These are phyloP conservation scores for Sugiyamaella floridensis DNA, from an alignment of 805 yeast species.

Conservation along the genomic window DNA sequence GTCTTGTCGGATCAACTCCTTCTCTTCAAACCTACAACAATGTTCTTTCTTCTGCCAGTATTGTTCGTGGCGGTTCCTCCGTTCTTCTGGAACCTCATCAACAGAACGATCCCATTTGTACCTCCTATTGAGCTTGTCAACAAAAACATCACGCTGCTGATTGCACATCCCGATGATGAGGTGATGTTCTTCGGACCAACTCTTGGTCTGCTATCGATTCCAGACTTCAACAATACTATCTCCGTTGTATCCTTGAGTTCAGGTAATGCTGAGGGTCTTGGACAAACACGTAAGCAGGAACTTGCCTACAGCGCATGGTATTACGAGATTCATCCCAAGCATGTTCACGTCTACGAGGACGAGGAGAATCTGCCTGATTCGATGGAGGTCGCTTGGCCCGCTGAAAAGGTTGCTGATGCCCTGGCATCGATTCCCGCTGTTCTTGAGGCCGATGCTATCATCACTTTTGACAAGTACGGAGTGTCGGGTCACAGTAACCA, in stretches of 20 bases:
- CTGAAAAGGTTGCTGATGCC: conserved; percentile 34
- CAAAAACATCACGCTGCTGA: conserved; percentile 38
- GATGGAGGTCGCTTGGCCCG: conserved; percentile 61
- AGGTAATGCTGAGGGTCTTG: conserved; percentile 75
- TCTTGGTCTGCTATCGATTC: conserved; percentile 44
- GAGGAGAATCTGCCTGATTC: conserved; percentile 55
- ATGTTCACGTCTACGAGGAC: conserved; percentile 44
- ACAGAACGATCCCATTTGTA: conserved; percentile 7
- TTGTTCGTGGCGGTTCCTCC: conserved; percentile 13
- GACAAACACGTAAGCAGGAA: conserved; percentile 56
- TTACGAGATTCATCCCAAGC: conserved; percentile 29
- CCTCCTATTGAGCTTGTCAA: conserved; percentile 15
- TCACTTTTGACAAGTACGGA: conserved; percentile 80
- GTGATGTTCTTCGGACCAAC: conserved; percentile 95
- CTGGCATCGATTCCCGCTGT: conserved; percentile 30
- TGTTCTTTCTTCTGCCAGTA: conserved; percentile 8
- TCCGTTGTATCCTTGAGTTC: conserved; percentile 63
- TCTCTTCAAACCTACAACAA: background rate
- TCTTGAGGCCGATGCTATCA: conserved; percentile 34
- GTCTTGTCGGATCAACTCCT: background rate
- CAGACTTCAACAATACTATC: conserved; percentile 44
- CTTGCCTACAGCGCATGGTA: conserved; percentile 46
- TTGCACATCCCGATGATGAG: conserved; percentile 98
- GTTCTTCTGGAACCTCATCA: conserved; percentile 11
- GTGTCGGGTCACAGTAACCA: conserved; percentile 90